phyloP scores from a whole-genome alignment of 73 alveolate genomes.

The Blepharisma stoltei region DNA sequence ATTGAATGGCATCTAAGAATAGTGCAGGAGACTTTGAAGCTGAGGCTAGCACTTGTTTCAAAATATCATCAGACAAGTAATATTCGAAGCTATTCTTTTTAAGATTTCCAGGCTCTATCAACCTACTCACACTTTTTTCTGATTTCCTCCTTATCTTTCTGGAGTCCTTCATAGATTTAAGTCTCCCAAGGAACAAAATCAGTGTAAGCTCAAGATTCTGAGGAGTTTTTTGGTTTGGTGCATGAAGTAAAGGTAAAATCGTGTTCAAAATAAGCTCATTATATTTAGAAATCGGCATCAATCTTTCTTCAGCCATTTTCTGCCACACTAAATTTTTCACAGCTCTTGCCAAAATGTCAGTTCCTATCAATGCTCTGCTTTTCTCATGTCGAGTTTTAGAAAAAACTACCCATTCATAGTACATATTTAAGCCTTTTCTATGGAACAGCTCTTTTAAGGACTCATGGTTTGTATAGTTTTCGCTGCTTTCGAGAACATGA shows the following conservation, averaged over 20 bases:
- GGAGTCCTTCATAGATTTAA: neutral
- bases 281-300: neutral
- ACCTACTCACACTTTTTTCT: neutral
- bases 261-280: neutral
- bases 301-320: neutral
- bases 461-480: slow-evolving; percentile 28
- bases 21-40: slow-evolving; percentile 37
- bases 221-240: neutral
- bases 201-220: neutral
- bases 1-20: slow-evolving; percentile 43
- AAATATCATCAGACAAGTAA: neutral
- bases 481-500: slow-evolving; percentile 38
- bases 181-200: neutral
- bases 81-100: slow-evolving; percentile 3
- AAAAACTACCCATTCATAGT: slow-evolving; percentile 41
- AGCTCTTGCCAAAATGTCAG: slow-evolving; percentile 44
- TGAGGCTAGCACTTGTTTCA: neutral
- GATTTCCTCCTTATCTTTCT: neutral
- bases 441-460: slow-evolving; percentile 51
- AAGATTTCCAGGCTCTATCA: neutral
- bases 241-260: neutral
- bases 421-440: slow-evolving; percentile 49
- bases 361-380: slow-evolving; percentile 34
- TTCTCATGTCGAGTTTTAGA: slow-evolving; percentile 28
- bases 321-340: slow-evolving; percentile 38